Conservation (phyloP, 768 basidiomycete species). For the Phlebiopsis gigantea region DNA sequence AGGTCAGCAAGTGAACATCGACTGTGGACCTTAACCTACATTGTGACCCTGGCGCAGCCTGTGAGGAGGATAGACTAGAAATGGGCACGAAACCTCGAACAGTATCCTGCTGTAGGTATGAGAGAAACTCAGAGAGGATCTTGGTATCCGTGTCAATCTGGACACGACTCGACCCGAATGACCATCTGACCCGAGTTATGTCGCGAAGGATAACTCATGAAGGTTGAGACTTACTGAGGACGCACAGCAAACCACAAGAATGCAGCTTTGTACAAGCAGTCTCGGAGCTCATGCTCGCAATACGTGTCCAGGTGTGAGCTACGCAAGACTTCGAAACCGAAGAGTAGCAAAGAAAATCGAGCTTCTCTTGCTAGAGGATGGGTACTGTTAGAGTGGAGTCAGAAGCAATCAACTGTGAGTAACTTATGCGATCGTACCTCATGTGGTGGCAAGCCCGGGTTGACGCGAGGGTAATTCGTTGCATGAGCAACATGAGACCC, state of each 20-base stretch:
- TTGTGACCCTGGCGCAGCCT: constrained; percentile 25
- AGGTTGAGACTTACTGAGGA: constrained; percentile 65
- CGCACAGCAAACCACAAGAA: constrained; percentile 91
- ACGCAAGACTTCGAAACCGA: constrained; percentile 88
- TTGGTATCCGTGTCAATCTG: constrained; percentile 89
- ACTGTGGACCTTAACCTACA: constrained; percentile 20
- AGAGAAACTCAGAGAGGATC: constrained; percentile 78
- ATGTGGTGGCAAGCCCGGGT: constrained; percentile 61
- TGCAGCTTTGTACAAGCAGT: constrained; percentile 71
- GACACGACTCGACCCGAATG: constrained; percentile 89
- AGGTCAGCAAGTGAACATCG: constrained; percentile 10
- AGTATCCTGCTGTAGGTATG: constrained; percentile 68
- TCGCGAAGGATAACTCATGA: not conserved
- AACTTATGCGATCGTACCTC: constrained; percentile 48
- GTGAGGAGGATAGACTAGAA: constrained; percentile 57
- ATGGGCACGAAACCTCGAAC: constrained; percentile 50
- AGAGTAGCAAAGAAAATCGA: constrained; percentile 84
- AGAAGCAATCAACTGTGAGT: not conserved
- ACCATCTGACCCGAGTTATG: constrained; percentile 60
- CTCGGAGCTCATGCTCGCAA: constrained; percentile 72
- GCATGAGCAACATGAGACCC: constrained; percentile 79
- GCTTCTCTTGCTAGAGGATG: constrained; percentile 89
- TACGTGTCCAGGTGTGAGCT: constrained; percentile 82
- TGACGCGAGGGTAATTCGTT: constrained; percentile 81
- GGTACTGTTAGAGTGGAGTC: constrained; percentile 45